Evolutionary conservation across 176 grass and related monocot genomes (phyloP), one percentile per base, ranked within the genome.

Genomic region (Bromus sterilis): DNA sequence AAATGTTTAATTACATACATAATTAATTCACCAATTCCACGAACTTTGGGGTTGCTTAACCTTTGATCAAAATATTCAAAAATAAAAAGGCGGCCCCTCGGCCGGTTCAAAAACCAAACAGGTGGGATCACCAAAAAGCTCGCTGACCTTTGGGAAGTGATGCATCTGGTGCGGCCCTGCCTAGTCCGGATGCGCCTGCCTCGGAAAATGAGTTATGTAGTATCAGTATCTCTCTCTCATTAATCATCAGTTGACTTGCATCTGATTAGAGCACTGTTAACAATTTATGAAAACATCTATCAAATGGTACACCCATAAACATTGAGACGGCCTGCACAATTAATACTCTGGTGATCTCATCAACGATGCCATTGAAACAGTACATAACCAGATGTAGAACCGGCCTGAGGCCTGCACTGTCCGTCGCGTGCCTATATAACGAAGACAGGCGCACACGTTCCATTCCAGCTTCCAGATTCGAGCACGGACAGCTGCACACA

Each of bases 101-200:
- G 26, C 39, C 32, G 24, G 81, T 76, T 80, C 62, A 55, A 7
- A 63, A 62, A 35, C 62, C 62, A 31, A 60, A 76, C 39, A 71
- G 49, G 37, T 69, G 29, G 61, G 61, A 55, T n/a, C n/a, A 57
- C 55, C 77, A 55, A 71, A 77, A 81, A 81, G 41, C 42, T 83
- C 76, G 55, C 71, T 83, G 80, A 83, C 80, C 74, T 43, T 26
- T 55, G 41, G 56, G 10, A 77, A 89, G 33, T 4, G 83, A 63
- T 7, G n/a, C 78, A 81, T 85, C 71, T 63, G 32, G 82, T 81
- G 82, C 82, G 75, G 78, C 82, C 77, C 16, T 81, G 71, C 82
- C 63, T 56, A 30, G 23, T 6, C 63, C 55, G 7, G 72, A 71
- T 82, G 81, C 81, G 7, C 30, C 31, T 77, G 42, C 82, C 55